A percentile compares a stretch with the other conserved stretches of the same genome.
Conservation (phyloP, 768 basidiomycete species). For the Rhizopogon vesiculosus region DNA sequence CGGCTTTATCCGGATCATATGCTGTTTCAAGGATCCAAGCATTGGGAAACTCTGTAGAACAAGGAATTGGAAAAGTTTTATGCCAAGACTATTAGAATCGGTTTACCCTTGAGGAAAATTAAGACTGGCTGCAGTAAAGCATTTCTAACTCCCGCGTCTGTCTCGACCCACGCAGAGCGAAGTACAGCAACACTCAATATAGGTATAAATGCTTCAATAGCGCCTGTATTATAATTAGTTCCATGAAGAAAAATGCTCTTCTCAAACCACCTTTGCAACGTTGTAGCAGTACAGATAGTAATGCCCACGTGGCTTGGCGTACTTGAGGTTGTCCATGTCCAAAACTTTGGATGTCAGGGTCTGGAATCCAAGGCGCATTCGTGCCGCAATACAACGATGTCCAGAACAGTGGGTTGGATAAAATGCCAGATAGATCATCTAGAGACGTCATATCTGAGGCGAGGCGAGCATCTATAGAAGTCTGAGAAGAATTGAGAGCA, state of each 20-base stretch:
- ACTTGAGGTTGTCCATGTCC: conserved; percentile 69
- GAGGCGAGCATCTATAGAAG: conserved; percentile 6
- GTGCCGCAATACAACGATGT: conserved; percentile 45
- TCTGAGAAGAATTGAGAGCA: background rate
- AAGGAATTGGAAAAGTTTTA: background rate
- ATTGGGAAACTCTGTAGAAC: conserved; percentile 50
- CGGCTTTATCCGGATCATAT: conserved; percentile 11
- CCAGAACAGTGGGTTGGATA: conserved; percentile 55
- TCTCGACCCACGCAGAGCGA: conserved; percentile 69
- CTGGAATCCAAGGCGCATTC: conserved; percentile 33
- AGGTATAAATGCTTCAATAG: conserved; percentile 29
- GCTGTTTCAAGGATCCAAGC: conserved; percentile 54
- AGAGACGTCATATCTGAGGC: background rate
- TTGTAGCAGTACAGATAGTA: conserved; percentile 39
- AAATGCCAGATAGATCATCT: conserved; percentile 34
- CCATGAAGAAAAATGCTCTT: conserved; percentile 1
- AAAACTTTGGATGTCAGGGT: conserved; percentile 36
- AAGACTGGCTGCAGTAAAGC: conserved; percentile 70
- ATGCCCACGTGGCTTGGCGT: conserved; percentile 67
- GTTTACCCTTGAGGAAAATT: conserved; percentile 65
- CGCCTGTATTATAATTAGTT: conserved; percentile 13
- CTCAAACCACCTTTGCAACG: conserved; percentile 38
- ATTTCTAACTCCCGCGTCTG: conserved; percentile 61
- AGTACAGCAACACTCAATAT: conserved; percentile 55
- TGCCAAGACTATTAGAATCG: background rate